A percentile compares a stretch with the other conserved stretches of the same genome.
These are phyloP conservation scores for Boletus tylopilopsis DNA, from an alignment of 768 basidiomycete species.

Conservation along the genomic window DNA sequence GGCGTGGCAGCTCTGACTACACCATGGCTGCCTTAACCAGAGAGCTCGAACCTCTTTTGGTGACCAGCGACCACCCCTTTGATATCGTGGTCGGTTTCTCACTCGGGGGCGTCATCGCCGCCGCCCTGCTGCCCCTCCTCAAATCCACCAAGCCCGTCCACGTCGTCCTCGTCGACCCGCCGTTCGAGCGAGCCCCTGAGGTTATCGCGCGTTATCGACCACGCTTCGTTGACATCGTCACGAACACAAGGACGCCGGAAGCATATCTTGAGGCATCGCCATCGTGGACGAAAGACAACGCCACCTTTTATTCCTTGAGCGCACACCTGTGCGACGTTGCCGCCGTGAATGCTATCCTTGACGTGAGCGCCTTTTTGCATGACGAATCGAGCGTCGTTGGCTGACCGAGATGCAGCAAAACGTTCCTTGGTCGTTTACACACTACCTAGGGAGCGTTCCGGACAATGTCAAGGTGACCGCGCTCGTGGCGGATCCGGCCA, in stretches of 20 bases:
- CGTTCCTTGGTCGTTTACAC: conserved; percentile 19
- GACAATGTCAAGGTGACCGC: conserved; percentile 9
- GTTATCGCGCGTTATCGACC: not conserved
- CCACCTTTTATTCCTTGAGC: not conserved
- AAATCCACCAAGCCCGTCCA: conserved; percentile 1
- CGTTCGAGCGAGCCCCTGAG: conserved; percentile 1
- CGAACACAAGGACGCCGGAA: not conserved
- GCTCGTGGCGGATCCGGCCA: conserved; percentile 15
- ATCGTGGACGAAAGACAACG: conserved; percentile 3
- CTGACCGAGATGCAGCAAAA: conserved; percentile 20
- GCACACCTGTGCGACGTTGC: conserved; percentile 5
- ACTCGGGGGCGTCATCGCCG: conserved; percentile 15
- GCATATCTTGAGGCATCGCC: not conserved
- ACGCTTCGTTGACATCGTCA: fast-evolving
- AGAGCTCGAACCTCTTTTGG: conserved; percentile 13
- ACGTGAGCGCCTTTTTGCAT: no score
- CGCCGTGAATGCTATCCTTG: conserved; percentile 4
- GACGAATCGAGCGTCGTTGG: no score
- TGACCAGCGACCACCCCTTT: not conserved
- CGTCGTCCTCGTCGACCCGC: conserved; percentile 22
- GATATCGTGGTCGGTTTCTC: conserved; percentile 21
- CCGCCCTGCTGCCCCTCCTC: conserved; percentile 14
- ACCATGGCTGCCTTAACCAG: conserved; percentile 10
- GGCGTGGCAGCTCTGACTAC: conserved; percentile 5
- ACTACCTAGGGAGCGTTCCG: conserved; percentile 1